Conservation (phyloP, 495 filamentous ascomycete species). For the Hypomontagnella submonticulosa region DNA sequence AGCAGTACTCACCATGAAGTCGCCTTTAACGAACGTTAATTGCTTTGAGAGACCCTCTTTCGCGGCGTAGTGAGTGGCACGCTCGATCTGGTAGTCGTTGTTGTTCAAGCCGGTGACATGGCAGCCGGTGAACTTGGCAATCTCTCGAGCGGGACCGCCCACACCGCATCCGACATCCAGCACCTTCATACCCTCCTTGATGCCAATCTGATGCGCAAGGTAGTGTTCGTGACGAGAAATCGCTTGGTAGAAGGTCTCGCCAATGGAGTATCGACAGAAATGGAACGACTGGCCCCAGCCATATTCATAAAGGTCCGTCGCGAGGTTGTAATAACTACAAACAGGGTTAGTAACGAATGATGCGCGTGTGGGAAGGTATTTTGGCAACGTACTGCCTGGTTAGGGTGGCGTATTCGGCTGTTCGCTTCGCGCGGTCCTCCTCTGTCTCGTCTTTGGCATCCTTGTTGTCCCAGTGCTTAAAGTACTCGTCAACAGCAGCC, state of each 20-base stretch:
- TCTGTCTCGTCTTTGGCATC: conserved; percentile 81
- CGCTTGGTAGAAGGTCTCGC: conserved; percentile 90
- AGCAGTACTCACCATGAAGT: conserved; percentile 81
- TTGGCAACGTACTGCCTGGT: conserved; percentile 83
- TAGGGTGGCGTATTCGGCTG: conserved; percentile 91
- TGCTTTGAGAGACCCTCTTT: conserved; percentile 85
- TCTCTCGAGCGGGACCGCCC: conserved; percentile 96
- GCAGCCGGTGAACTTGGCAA: conserved; percentile 91
- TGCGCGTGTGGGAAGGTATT: neutral
- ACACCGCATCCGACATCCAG: conserved; percentile 98
- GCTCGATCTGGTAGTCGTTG: conserved; percentile 99
- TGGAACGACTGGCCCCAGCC: conserved; percentile 97
- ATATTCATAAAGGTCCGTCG: conserved; percentile 97
- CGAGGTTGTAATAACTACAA: conserved; percentile 93
- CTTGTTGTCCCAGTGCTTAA: conserved; percentile 99
- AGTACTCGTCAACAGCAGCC: conserved; percentile 95
- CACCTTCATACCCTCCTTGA: conserved; percentile 87
- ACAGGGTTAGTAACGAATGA: conserved; percentile 11
- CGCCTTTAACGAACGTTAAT: conserved; percentile 91
- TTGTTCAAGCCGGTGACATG: conserved; percentile 97
- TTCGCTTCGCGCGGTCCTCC: conserved; percentile 81
- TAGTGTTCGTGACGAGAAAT: conserved; percentile 99
- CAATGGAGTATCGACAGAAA: conserved; percentile 94
- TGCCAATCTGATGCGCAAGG: conserved; percentile 88
- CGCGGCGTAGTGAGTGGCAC: conserved; percentile 84